Evolutionary conservation across 176 grass and related monocot genomes (phyloP), one percentile per base, ranked within the genome.

Genomic region (Eleusine indica): DNA sequence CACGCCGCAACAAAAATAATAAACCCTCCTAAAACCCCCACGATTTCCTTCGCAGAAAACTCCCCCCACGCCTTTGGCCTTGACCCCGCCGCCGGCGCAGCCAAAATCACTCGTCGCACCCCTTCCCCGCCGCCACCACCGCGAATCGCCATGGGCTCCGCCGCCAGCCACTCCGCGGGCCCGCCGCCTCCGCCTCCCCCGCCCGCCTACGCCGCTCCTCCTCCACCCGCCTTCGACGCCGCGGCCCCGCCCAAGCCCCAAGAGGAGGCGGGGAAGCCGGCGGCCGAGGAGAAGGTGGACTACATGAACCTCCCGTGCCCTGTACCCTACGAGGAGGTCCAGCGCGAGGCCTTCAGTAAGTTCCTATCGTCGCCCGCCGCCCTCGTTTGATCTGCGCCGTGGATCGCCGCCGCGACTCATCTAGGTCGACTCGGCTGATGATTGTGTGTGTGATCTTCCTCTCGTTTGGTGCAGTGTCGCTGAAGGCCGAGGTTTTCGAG

Each of bases 281-380:
- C 72, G 64, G 66, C 30, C 17, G 92, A 88, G 9, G 84, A 71
- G 70, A 91, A 91, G 90, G 95, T 94, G 63, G 90, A 93, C 70
- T 93, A 90, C 80, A 60, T 91, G 75, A 92, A 94, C 86, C 92
- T 97, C 78, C 84, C 78, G 67, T 89, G 90, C 72, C 92, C 95
- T 35, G 3, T 94, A 54, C 70, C 86, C 25, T 97, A 90, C 70
- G 86, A 87, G 57, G 86, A 87, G 51, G 70, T 94, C 78, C 92
- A 91, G 54, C 76, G 80, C 80, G 92, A 97, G 82, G 88, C 88
- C 74, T 56, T 66, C 17, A 82, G 94, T 97, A 88, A 92, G 91
- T 62, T 51, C 15, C 61, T 54, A 9, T 7, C 41, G 28, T 37
- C 66, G 2, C 3, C 78, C 66, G 2, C 3, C 82, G 29, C 41